Conservation (phyloP, 306 rosid species). For the Geum urbanum region DNA sequence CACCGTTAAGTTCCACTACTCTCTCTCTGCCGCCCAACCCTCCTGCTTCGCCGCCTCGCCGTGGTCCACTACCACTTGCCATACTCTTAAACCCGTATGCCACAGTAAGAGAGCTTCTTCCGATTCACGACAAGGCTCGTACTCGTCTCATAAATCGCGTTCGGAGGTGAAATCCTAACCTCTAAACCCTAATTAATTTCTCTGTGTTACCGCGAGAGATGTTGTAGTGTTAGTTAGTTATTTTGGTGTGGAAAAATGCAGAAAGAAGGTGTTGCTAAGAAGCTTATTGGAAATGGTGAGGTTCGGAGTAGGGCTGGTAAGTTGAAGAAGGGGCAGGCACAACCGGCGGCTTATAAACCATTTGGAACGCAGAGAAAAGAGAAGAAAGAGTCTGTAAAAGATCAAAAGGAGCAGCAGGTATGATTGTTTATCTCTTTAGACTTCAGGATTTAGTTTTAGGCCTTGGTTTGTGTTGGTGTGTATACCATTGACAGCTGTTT, state of each 20-base stretch:
- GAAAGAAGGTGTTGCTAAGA: constrained; percentile 39
- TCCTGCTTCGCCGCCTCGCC: constrained; percentile 20
- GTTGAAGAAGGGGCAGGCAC: constrained; percentile 36
- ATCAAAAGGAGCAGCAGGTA: constrained; percentile 70
- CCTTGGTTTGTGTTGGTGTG: not conserved
- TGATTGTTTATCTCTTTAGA: not conserved
- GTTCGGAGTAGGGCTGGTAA: constrained; percentile 16
- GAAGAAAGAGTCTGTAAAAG: constrained; percentile 43
- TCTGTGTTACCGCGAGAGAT: not conserved
- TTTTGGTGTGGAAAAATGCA: constrained; percentile 20
- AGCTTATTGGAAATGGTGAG: constrained; percentile 18
- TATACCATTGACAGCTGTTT: not conserved
- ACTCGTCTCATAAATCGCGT: constrained; percentile 17
- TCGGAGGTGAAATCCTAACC: constrained; percentile 19
- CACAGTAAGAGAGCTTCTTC: constrained; percentile 31
- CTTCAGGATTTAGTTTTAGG: not conserved
- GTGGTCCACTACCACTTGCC: constrained; percentile 23
- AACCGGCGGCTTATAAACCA: constrained; percentile 45
- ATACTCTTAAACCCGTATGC: constrained; percentile 27
- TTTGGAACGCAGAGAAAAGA: constrained; percentile 56
- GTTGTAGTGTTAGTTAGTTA: not conserved
- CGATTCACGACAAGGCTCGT: constrained; percentile 23
- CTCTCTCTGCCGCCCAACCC: constrained; percentile 30
- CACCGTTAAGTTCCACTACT: constrained; percentile 45
- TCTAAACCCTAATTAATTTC: not conserved